These are phyloP conservation scores for Trametes pubescens DNA, from an alignment of 1,284 basidiomycete genomes.

Conservation along the genomic window DNA sequence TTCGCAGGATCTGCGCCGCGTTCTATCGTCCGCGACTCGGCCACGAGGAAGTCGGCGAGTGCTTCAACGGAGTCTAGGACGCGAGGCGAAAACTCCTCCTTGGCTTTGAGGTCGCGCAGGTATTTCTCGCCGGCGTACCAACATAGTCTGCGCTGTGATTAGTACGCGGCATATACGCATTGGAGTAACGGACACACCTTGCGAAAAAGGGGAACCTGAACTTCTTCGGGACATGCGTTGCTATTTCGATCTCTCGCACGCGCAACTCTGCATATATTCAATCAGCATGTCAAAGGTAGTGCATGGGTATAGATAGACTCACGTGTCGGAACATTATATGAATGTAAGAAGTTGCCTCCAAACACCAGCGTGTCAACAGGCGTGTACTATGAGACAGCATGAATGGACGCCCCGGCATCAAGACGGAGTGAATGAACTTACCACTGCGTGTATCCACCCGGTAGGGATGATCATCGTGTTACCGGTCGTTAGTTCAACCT, in stretches of 20 bases:
- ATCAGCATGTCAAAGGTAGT: background rate
- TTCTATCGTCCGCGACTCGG: slow-evolving; percentile 76
- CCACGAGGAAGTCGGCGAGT: slow-evolving; percentile 82
- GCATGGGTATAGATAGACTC: slow-evolving; percentile 41
- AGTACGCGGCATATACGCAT: slow-evolving; percentile 4
- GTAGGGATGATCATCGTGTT: slow-evolving; percentile 98
- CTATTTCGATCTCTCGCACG: slow-evolving; percentile 90
- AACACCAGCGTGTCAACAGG: slow-evolving; percentile 94
- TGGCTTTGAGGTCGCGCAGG: slow-evolving; percentile 73
- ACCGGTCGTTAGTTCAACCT: slow-evolving; percentile 82
- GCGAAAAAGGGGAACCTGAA: slow-evolving; percentile 92
- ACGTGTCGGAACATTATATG: slow-evolving; percentile 80
- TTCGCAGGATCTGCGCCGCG: slow-evolving; percentile 66
- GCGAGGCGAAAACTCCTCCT: slow-evolving; percentile 66
- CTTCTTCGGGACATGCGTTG: slow-evolving; percentile 93
- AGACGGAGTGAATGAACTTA: slow-evolving; percentile 48
- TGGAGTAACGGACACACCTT: slow-evolving; percentile 57
- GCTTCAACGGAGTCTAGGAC: slow-evolving; percentile 76
- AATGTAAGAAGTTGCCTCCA: slow-evolving; percentile 97
- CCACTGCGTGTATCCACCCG: slow-evolving; percentile 98
- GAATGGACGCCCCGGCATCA: background rate
- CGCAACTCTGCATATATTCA: slow-evolving; percentile 74
- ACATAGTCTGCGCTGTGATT: slow-evolving; percentile 65
- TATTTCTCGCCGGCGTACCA: slow-evolving; percentile 91
- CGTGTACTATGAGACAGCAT: slow-evolving; percentile 68